These are phyloP conservation scores for Fraxinus excelsior DNA, from an alignment of 257 asterid genomes.

Conservation along the genomic window DNA sequence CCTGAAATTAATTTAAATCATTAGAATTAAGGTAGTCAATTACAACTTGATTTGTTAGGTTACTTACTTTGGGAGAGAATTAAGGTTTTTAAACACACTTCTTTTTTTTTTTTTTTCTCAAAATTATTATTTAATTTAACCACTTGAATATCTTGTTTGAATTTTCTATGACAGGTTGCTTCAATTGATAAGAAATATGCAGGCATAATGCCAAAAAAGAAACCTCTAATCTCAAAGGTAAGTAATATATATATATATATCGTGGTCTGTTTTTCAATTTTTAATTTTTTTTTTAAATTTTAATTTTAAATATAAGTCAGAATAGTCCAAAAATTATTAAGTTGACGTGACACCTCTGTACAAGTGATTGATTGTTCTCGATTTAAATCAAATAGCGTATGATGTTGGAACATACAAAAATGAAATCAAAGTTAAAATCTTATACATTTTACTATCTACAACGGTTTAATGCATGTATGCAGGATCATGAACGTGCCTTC, in stretches of 20 bases:
- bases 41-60: conserved; percentile 24
- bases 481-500: conserved; percentile 83
- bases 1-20: conserved; percentile 20
- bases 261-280: no score
- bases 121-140: conserved; percentile 8
- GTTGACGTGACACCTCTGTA: no score
- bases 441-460: background rate
- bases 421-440: background rate
- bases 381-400: no score
- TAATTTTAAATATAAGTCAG: no score
- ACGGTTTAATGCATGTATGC: conserved; percentile 7
- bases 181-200: conserved; percentile 61
- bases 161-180: conserved; percentile 32
- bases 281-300: no score
- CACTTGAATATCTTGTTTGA: background rate
- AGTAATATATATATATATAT: no score
- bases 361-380: no score
- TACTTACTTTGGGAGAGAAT: background rate
- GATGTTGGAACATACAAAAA: no score
- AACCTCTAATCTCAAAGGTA: conserved; percentile 83
- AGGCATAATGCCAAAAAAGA: conserved; percentile 75
- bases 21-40: conserved; percentile 4
- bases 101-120: background rate
- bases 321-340: no score
- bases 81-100: background rate